Base-by-base conservation (phyloP, 495 filamentous ascomycete species). In the Annulohypoxylon nitens region DNA sequence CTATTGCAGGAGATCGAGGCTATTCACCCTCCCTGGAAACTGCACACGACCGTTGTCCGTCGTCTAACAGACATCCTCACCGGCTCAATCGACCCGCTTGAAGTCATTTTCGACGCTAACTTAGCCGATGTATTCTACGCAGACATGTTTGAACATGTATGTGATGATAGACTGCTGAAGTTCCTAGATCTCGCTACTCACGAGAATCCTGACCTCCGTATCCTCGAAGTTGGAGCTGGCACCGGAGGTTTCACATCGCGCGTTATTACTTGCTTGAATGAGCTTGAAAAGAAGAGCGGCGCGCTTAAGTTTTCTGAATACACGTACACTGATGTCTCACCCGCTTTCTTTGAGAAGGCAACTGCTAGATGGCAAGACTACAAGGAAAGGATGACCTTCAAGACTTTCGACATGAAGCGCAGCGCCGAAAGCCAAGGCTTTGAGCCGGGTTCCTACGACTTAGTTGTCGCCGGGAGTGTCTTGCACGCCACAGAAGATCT, bases 281-380 rank as follows among this genome's bases (percentile, higher is more conserved):
- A 81, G 7, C 41, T 70, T 16, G 76, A 80, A 58, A 26, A 53
- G 34, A 33, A 67, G 37, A 70, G 41, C 3, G 78, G 79, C 2
- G 75, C 69, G 0, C 26, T 66, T 1, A 61, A 36, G 14, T 83
- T 80, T 69, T 26, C 69, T 20, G 79, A 81, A 4, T 86, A 85
- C 63, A 76, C 74, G 1, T 89, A 87, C 63, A 88, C 87, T 1
- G 88, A 90, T 57, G 81, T 89, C 2, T 88, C 86, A 0, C 69
- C 82, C 2, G 79, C 80, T 0, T 88, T 88, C 67, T 88, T 89
- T 36, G 82, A 85, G 51, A 80, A 78, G 26, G 80, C 80, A 0
- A 64, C 69, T 11, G 72, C 78, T n/a, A 36, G 63, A 4, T 79
- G 74, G 30, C 18, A 53, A 0, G 53, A 57, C 6, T 57, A 66